A percentile compares a stretch with the other conserved stretches of the same genome.
Evolutionary conservation across 1,284 basidiomycete genomes (phyloP).

Genomic region (Fomitiporia mediterranea): DNA sequence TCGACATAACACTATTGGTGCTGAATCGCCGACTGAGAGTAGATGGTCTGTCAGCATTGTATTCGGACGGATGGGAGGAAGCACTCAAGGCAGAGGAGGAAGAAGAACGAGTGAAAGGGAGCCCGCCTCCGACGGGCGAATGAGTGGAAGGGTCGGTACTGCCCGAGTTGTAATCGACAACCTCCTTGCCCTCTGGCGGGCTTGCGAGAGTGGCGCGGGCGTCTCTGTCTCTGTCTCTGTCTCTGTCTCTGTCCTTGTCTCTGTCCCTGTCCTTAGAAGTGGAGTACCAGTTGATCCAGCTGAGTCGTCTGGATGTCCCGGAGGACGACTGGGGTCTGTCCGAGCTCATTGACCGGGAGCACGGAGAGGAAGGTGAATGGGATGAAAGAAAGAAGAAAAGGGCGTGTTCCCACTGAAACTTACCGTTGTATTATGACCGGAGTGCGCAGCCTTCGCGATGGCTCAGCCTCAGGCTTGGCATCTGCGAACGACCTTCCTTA

Average conservation of each 20-base stretch:
- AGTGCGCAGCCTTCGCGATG: too few species aligned
- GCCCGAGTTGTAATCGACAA: slow-evolving; percentile 11
- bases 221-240: slow-evolving; percentile 5
- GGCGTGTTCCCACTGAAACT: background rate
- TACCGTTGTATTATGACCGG: too few species aligned
- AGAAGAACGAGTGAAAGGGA: slow-evolving; percentile 19
- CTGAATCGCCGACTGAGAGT: slow-evolving; percentile 17
- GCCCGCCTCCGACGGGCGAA: slow-evolving; percentile 12
- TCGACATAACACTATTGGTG: slow-evolving; percentile 13
- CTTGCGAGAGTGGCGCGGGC: slow-evolving; percentile 7
- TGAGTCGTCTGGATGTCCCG: slow-evolving; percentile 5
- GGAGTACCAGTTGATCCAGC: slow-evolving; percentile 15
- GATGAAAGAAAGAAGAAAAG: slow-evolving; percentile 8
- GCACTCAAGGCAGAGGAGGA: slow-evolving; percentile 13
- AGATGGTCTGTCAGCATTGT: slow-evolving; percentile 14
- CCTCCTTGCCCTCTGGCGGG: slow-evolving; percentile 19
- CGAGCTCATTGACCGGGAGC: slow-evolving; percentile 1
- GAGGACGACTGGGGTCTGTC: slow-evolving; percentile 12
- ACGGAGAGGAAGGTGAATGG: slow-evolving; percentile 1
- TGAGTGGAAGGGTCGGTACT: slow-evolving; percentile 3
- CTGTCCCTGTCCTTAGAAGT: slow-evolving; percentile 8
- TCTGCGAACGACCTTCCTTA: too few species aligned
- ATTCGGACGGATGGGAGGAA: slow-evolving; percentile 12
- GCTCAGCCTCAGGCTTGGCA: too few species aligned
- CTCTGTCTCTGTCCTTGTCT: slow-evolving; percentile 5